Evolutionary conservation across 129 eudicot genomes (phyloP).

Genomic region (Helianthus annuus): DNA sequence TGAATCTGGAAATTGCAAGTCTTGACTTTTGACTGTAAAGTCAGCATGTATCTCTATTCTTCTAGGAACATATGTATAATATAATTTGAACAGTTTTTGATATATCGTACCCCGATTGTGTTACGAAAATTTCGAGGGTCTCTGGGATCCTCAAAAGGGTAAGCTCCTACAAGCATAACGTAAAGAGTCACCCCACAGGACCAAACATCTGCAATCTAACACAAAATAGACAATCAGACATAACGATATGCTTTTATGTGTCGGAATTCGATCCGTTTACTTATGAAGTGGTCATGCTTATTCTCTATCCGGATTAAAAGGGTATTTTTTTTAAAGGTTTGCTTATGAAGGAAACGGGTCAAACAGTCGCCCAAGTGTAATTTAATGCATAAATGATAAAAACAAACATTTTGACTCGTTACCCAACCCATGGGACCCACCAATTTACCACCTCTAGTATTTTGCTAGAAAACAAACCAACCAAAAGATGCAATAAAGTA

Average conservation of each 20-base stretch:
- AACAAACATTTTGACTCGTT: not conserved
- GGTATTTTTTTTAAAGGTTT: no score
- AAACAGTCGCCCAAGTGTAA: not conserved
- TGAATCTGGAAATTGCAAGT: not conserved
- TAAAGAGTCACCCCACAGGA: conserved; percentile 75
- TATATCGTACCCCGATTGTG: conserved; percentile 48
- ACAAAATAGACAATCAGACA: conserved; percentile 10
- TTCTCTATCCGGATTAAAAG: not conserved
- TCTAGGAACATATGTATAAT: not conserved
- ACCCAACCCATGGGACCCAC: not conserved
- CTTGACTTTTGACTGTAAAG: conserved; percentile 30
- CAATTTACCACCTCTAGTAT: not conserved
- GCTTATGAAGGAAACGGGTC: not conserved
- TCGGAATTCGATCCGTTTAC: not conserved
- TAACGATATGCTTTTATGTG: not conserved
- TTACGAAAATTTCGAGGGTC: conserved; percentile 70
- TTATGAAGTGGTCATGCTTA: not conserved
- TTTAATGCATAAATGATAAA: not conserved
- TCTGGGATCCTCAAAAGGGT: conserved; percentile 70
- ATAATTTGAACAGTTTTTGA: not conserved
- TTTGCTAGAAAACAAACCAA: not conserved
- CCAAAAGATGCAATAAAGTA: conserved; percentile 20
- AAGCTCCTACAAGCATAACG: conserved; percentile 69
- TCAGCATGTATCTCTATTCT: not conserved
- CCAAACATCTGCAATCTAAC: conserved; percentile 79